Conservation (phyloP, 768 basidiomycete species). For the Fistulinella prunicolor region DNA sequence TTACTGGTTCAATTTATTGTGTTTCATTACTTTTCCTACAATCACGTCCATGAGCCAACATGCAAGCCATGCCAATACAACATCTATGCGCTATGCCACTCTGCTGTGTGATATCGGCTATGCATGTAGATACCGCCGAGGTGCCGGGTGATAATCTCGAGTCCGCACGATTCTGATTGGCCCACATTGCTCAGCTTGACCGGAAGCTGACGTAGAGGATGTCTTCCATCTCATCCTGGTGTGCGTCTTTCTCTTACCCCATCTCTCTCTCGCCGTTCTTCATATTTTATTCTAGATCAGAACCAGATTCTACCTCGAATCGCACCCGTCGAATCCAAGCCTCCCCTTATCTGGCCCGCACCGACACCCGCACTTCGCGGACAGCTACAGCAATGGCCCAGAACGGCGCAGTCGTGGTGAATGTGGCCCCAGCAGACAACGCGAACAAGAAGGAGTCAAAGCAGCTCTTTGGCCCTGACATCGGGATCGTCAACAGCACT, state of each 20-base stretch:
- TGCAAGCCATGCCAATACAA: background rate
- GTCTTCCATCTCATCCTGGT: slow-evolving; percentile 38
- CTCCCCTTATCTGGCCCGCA: slow-evolving; percentile 50
- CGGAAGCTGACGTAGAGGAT: slow-evolving; percentile 17
- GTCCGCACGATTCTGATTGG: slow-evolving; percentile 1
- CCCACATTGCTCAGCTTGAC: too few species aligned
- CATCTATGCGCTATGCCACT: slow-evolving; percentile 1
- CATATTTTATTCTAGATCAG: slow-evolving; percentile 35
- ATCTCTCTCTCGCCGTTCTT: background rate
- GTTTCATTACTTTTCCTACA: slow-evolving; percentile 16
- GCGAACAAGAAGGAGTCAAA: slow-evolving; percentile 53
- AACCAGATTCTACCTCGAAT: slow-evolving; percentile 55
- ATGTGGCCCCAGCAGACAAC: slow-evolving; percentile 16
- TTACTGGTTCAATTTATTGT: too few species aligned
- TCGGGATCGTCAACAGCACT: slow-evolving; percentile 68
- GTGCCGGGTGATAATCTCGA: slow-evolving; percentile 2
- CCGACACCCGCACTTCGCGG: slow-evolving; percentile 47
- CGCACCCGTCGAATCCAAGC: slow-evolving; percentile 52
- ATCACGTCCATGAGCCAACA: background rate
- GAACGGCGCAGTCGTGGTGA: slow-evolving; percentile 29
- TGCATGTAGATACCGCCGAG: too few species aligned
- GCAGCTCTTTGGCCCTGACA: slow-evolving; percentile 86
- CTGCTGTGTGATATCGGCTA: background rate
- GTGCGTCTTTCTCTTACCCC: slow-evolving; percentile 24
- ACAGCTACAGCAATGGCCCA: slow-evolving; percentile 50